phyloP scores from a whole-genome alignment of 2,329 filamentous ascomycete species.

The Aspergillus candidus region DNA sequence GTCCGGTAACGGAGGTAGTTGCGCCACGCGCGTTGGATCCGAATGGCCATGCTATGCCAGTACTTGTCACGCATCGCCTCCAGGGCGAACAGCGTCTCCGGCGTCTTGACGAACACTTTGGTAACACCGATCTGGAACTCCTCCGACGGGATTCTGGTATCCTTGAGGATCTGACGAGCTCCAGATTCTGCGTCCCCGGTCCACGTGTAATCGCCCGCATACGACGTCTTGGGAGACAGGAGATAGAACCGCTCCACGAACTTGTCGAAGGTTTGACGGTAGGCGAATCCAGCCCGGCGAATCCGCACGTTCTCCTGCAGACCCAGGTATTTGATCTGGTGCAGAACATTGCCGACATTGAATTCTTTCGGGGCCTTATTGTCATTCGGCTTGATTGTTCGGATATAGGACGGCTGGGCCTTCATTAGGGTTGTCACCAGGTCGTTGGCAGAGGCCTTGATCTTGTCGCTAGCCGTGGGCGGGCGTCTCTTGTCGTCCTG shows the following conservation, averaged over 20 bases:
- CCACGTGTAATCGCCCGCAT: slow-evolving; percentile 97
- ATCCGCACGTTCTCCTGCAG: slow-evolving; percentile 99
- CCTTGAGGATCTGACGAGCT: slow-evolving; percentile 86
- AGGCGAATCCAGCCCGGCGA: slow-evolving; percentile 90
- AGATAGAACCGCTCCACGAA: slow-evolving; percentile 97
- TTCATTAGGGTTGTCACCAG: slow-evolving; percentile 95
- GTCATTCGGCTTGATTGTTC: slow-evolving; percentile 98
- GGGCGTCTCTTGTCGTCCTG: slow-evolving; percentile 92
- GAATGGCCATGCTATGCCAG: slow-evolving; percentile 99
- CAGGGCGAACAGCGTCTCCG: slow-evolving; percentile 90
- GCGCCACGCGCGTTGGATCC: slow-evolving; percentile 95
- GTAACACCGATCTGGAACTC: slow-evolving; percentile 97
- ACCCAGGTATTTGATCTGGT: slow-evolving; percentile 98
- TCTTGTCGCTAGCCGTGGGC: slow-evolving; percentile 92
- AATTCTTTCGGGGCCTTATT: slow-evolving; percentile 96
- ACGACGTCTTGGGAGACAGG: slow-evolving; percentile 87
- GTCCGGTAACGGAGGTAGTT: slow-evolving; percentile 89
- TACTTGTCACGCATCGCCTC: slow-evolving; percentile 97
- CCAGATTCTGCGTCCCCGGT: slow-evolving; percentile 80
- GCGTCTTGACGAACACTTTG: slow-evolving; percentile 97
- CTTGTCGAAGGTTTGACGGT: slow-evolving; percentile 94
- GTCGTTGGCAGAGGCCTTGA: slow-evolving; percentile 89
- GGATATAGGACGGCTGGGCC: slow-evolving; percentile 93
- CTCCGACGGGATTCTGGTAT: slow-evolving; percentile 89
- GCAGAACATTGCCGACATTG: slow-evolving; percentile 83